A percentile compares a stretch with the other conserved stretches of the same genome.
These are phyloP conservation scores for Aspergillus japonicus DNA, from an alignment of 2,329 filamentous ascomycete genomes.

Conservation along the genomic window DNA sequence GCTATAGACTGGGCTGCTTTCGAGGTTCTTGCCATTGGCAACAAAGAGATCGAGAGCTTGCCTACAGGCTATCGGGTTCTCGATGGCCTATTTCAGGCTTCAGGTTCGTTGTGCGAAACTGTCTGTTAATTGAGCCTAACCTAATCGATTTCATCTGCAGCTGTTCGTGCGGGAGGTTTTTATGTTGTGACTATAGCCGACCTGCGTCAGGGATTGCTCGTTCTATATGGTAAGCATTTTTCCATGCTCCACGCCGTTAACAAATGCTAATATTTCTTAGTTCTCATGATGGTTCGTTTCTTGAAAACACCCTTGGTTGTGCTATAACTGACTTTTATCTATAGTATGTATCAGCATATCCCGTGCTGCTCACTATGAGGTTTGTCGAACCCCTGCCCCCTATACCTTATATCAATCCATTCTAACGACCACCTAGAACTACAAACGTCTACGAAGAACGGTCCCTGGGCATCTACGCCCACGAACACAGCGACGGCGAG, in stretches of 20 bases:
- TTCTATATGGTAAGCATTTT: conserved; percentile 28
- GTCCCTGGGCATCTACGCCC: conserved; percentile 54
- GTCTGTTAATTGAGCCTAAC: background rate
- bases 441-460: conserved; percentile 72
- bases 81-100: conserved; percentile 63
- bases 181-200: conserved; percentile 62
- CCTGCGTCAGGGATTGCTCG: conserved; percentile 45
- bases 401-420: background rate
- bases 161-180: conserved; percentile 64
- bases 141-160: conserved; percentile 12
- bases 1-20: conserved; percentile 65
- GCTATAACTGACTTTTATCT: conserved; percentile 10
- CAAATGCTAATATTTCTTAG: conserved; percentile 21
- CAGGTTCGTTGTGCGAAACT: conserved; percentile 42
- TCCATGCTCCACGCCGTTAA: background rate
- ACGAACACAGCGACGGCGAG: conserved; percentile 28
- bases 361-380: conserved; percentile 37
- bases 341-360: conserved; percentile 38
- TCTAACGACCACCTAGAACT: conserved; percentile 45
- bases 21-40: conserved; percentile 64
- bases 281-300: conserved; percentile 38
- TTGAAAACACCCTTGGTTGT: background rate
- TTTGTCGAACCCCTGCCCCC: conserved; percentile 6
- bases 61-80: conserved; percentile 56
- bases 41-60: conserved; percentile 54